Conservation (phyloP, 352 stramenopile genomes). For the Globisporangium sylvaticum region DNA sequence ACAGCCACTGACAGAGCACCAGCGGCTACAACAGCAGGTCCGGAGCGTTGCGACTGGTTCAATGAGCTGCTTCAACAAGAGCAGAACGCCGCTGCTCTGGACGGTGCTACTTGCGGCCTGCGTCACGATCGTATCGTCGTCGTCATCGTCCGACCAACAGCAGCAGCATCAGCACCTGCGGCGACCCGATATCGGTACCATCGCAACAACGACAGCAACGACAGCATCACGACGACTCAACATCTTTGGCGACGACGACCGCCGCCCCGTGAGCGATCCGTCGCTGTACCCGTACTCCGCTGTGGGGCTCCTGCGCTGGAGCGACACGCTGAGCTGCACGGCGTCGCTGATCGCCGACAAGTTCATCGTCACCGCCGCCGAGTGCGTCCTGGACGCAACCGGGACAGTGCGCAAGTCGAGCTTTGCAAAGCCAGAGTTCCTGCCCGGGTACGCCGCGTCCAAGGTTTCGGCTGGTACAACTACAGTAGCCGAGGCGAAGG, state of each 20-base stretch:
- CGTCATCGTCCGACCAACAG: not conserved
- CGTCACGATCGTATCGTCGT: not conserved
- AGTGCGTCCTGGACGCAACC: conserved; percentile 42
- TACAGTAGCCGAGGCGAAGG: not conserved
- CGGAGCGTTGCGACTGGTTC: not conserved
- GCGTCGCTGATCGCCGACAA: conserved; percentile 46
- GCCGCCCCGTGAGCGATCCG: conserved; percentile 29
- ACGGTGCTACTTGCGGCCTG: conserved; percentile 5
- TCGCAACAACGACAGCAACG: not conserved
- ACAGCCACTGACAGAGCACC: not conserved
- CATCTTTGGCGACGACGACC: conserved; percentile 45
- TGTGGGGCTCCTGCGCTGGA: conserved; percentile 51
- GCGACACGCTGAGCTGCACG: conserved; percentile 39
- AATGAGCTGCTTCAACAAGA: not conserved
- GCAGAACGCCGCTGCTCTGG: conserved; percentile 4
- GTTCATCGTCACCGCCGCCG: conserved; percentile 49
- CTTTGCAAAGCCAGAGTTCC: conserved; percentile 25
- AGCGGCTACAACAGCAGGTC: not conserved
- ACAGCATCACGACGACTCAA: conserved; percentile 23
- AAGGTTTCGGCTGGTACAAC: not conserved
- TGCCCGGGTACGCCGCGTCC: conserved; percentile 16
- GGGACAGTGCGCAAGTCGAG: conserved; percentile 25
- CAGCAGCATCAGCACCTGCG: not conserved
- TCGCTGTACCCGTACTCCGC: conserved; percentile 47
- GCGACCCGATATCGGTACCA: not conserved